These are phyloP conservation scores for Musa schizocarpa DNA, from an alignment of 176 grass and related monocot genomes.

Conservation along the genomic window DNA sequence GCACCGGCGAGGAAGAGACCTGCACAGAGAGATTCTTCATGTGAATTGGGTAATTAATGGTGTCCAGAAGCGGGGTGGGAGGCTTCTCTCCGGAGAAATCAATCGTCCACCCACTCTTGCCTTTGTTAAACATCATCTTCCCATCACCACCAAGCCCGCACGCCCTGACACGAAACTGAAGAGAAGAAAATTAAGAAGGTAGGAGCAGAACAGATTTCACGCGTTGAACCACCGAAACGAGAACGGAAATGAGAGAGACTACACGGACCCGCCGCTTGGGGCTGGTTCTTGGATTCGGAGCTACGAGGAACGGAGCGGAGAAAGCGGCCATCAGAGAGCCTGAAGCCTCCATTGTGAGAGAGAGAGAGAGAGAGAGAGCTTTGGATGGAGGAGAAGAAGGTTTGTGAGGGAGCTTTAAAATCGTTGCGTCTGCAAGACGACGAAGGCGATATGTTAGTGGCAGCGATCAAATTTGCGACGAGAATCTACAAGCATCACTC, in stretches of 20 bases:
- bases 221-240: too few species aligned
- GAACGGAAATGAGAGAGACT: background rate
- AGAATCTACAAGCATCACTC: background rate
- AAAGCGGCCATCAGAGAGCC: slow-evolving; percentile 43
- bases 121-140: slow-evolving; percentile 35
- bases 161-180: slow-evolving; percentile 45
- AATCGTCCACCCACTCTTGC: slow-evolving; percentile 30
- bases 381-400: background rate
- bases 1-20: slow-evolving; percentile 6
- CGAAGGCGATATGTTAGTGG: background rate
- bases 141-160: slow-evolving; percentile 5
- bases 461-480: background rate
- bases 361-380: background rate
- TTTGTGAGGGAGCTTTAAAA: background rate
- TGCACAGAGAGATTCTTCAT: slow-evolving; percentile 77
- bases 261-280: slow-evolving; percentile 41
- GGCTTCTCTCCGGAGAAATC: slow-evolving; percentile 65
- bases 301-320: slow-evolving; percentile 34
- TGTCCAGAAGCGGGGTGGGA: slow-evolving; percentile 67
- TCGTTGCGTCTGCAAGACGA: background rate
- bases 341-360: slow-evolving; percentile 12
- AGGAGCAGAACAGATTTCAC: background rate
- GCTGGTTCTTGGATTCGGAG: slow-evolving; percentile 15
- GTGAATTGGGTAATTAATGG: slow-evolving; percentile 64
- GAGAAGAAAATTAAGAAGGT: background rate